Conservation (phyloP, 306 rosid genomes). For the Rosa persica region DNA sequence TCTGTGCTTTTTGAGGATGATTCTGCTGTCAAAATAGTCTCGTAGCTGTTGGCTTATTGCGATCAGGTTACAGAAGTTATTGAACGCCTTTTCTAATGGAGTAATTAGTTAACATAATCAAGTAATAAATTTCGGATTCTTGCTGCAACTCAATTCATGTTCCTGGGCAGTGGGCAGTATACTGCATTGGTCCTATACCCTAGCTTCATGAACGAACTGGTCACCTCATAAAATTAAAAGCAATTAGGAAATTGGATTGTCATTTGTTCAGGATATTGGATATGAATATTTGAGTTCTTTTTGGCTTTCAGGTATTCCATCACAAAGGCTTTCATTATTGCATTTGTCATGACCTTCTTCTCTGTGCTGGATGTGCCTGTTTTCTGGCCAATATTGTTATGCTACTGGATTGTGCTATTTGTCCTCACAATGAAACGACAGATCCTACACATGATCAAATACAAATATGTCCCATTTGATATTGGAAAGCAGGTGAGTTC, state of each 20-base stretch:
- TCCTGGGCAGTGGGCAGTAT: background rate
- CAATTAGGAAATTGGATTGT: background rate
- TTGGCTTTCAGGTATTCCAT: constrained; percentile 58
- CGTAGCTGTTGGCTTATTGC: background rate
- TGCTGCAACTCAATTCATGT: background rate
- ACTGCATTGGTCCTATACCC: background rate
- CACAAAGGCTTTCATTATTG: constrained; percentile 61
- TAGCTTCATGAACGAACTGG: background rate
- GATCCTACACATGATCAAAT: constrained; percentile 70
- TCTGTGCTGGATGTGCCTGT: constrained; percentile 67
- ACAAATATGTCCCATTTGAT: constrained; percentile 62
- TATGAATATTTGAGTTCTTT: no score
- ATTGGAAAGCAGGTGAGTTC: constrained; percentile 57
- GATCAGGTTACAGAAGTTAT: background rate
- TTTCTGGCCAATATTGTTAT: constrained; percentile 74
- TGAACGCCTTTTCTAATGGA: constrained; percentile 2
- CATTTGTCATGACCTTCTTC: constrained; percentile 59
- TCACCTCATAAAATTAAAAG: background rate
- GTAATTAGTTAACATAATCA: background rate
- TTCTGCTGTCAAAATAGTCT: background rate
- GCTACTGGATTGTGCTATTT: constrained; percentile 65
- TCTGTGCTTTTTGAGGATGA: background rate
- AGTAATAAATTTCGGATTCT: background rate
- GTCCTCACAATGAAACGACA: constrained; percentile 77
- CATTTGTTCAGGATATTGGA: background rate